These are phyloP conservation scores for Pythium dissimile DNA, from an alignment of 352 stramenopile genomes.

Conservation along the genomic window DNA sequence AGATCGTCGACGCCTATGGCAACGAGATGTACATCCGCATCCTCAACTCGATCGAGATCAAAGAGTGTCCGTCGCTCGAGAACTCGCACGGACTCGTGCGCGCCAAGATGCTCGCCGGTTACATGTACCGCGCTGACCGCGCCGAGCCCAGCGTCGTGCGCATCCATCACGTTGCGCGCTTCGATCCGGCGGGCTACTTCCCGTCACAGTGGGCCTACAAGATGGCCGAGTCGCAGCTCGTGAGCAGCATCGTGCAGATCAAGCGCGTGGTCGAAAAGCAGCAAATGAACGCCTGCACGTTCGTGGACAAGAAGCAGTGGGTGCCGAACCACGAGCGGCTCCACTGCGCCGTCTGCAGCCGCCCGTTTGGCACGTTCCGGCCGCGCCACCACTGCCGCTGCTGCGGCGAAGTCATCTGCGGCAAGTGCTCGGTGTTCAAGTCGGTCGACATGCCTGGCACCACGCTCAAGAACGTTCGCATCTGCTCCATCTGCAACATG, in stretches of 20 bases:
- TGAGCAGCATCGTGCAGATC: constrained; percentile 76
- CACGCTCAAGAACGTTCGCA: constrained; percentile 78
- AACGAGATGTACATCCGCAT: constrained; percentile 87
- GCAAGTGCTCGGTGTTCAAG: constrained; percentile 83
- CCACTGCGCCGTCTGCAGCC: constrained; percentile 72
- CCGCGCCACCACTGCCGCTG: constrained; percentile 83
- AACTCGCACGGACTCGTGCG: constrained; percentile 83
- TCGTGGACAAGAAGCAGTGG: constrained; percentile 82
- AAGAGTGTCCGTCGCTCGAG: constrained; percentile 80
- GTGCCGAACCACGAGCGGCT: constrained; percentile 70
- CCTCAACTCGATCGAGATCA: constrained; percentile 76
- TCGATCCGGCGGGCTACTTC: constrained; percentile 75
- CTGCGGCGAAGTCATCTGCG: constrained; percentile 87
- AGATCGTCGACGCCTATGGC: constrained; percentile 74
- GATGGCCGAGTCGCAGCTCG: constrained; percentile 76
- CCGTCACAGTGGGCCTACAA: constrained; percentile 80
- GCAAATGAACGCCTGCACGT: constrained; percentile 83
- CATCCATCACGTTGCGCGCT: constrained; percentile 76
- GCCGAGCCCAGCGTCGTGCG: constrained; percentile 63
- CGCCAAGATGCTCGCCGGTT: constrained; percentile 72
- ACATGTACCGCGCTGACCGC: constrained; percentile 77
- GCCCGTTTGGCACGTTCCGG: constrained; percentile 73
- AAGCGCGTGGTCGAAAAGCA: constrained; percentile 81
- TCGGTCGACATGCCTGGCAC: constrained; percentile 78
- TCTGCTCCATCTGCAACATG: constrained; percentile 85